Percentiles rank a stretch among this genome's conserved stretches.
phyloP scores from a whole-genome alignment of 2,329 filamentous ascomycete species.

The Aspergillus sp. region DNA sequence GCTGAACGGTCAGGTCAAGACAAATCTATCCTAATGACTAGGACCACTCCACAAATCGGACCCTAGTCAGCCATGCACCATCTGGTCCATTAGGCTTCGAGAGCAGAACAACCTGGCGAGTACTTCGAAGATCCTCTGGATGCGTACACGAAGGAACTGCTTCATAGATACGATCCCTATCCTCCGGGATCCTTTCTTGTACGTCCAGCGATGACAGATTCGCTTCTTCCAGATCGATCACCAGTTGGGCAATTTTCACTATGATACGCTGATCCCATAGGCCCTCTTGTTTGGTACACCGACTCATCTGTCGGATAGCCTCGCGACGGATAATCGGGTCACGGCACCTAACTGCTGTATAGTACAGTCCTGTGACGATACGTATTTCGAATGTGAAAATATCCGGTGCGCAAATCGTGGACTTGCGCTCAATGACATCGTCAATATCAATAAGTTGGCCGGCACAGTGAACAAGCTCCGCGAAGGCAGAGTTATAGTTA shows the following conservation, averaged over 20 bases:
- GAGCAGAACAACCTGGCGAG: conserved; percentile 1
- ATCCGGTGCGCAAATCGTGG: background rate
- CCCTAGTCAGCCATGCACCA: background rate
- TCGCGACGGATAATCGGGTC: conserved; percentile 32
- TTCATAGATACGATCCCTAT: conserved; percentile 9
- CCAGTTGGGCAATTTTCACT: conserved; percentile 5
- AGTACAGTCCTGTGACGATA: conserved; percentile 37
- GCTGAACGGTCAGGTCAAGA: no score
- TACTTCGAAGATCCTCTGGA: background rate
- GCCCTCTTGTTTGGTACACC: conserved; percentile 19
- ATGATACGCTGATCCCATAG: conserved; percentile 19
- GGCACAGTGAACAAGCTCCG: conserved; percentile 8
- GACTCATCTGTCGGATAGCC: conserved; percentile 25
- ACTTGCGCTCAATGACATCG: background rate
- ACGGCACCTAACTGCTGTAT: conserved; percentile 35
- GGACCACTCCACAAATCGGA: background rate
- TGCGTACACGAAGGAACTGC: background rate
- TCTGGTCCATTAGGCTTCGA: conserved; percentile 1
- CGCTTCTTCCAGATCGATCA: conserved; percentile 23
- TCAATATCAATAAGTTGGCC: conserved; percentile 16
- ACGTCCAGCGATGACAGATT: conserved; percentile 11
- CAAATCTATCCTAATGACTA: background rate
- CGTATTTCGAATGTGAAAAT: conserved; percentile 31
- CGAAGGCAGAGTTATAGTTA: conserved; percentile 13
- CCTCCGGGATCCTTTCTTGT: conserved; percentile 16